Evolutionary conservation across 176 grass and related monocot genomes (phyloP).

Genomic region (Phyllostachys edulis): DNA sequence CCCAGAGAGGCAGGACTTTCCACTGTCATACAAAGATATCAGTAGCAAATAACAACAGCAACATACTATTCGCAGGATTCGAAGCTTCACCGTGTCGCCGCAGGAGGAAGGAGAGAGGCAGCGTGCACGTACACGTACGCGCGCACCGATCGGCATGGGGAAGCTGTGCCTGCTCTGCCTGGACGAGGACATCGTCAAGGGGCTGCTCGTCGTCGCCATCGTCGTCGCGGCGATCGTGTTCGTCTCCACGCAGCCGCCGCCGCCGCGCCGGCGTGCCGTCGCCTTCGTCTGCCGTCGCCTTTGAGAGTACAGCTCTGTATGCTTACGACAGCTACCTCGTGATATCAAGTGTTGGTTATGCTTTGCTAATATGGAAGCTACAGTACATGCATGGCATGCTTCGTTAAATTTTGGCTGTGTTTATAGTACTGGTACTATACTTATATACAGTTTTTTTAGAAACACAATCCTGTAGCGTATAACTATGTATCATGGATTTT

Average conservation of each 20-base stretch:
- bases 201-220: conserved; percentile 18
- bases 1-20: neutral
- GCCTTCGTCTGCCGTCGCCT: neutral
- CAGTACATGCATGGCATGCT: neutral
- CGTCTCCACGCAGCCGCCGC: neutral
- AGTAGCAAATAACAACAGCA: neutral
- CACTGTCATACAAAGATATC: neutral
- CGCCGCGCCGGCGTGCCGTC: conserved; percentile 8
- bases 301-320: neutral
- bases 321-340: neutral
- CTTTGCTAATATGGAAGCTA: neutral
- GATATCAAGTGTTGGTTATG: neutral
- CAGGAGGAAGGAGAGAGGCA: neutral
- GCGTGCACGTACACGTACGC: neutral
- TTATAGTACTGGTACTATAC: too few relatives aligned
- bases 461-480: neutral
- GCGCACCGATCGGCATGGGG: conserved; percentile 17
- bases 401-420: neutral
- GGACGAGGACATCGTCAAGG: conserved; percentile 27
- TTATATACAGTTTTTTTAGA: too few relatives aligned
- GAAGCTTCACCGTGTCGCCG: neutral
- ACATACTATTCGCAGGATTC: neutral
- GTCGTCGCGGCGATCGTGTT: neutral
- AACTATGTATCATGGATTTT: neutral
- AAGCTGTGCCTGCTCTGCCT: conserved; percentile 39